These are phyloP conservation scores for Rhodotorula sp. DNA, from an alignment of 1,284 basidiomycete species.

Conservation along the genomic window DNA sequence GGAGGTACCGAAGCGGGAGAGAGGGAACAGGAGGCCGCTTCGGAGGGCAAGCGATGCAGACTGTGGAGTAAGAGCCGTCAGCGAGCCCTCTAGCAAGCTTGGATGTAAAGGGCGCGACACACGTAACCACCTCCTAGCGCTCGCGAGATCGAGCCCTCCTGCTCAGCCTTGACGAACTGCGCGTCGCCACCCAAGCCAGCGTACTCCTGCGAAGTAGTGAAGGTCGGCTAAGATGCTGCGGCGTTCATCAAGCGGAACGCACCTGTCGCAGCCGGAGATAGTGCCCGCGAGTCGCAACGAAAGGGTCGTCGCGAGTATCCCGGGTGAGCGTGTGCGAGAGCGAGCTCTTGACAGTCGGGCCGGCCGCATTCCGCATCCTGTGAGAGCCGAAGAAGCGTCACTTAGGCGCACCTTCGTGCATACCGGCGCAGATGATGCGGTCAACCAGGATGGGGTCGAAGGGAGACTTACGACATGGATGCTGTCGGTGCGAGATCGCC, in stretches of 20 bases:
- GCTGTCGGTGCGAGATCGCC: constrained; percentile 68
- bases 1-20: neutral
- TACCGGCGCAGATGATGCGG: no score
- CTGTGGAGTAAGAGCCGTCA: neutral
- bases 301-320: constrained; percentile 75
- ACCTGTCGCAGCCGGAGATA: constrained; percentile 60
- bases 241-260: no score
- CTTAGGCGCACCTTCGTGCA: no score
- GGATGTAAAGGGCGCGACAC: neutral
- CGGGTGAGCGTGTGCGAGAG: constrained; percentile 72
- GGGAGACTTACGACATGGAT: constrained; percentile 66
- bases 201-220: constrained; percentile 60
- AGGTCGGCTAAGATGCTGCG: no score
- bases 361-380: constrained; percentile 79
- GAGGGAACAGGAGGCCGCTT: constrained; percentile 62
- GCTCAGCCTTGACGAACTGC: constrained; percentile 63
- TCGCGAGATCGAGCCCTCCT: constrained; percentile 66
- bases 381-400: neutral
- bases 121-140: constrained; percentile 49
- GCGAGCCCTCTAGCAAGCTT: neutral
- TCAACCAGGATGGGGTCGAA: no score
- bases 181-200: constrained; percentile 75
- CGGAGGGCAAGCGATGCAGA: constrained; percentile 45
- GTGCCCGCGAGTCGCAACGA: constrained; percentile 64
- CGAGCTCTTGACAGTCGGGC: constrained; percentile 76